Conservation (phyloP, 352 stramenopile genomes). For the Bremia lactucae region DNA sequence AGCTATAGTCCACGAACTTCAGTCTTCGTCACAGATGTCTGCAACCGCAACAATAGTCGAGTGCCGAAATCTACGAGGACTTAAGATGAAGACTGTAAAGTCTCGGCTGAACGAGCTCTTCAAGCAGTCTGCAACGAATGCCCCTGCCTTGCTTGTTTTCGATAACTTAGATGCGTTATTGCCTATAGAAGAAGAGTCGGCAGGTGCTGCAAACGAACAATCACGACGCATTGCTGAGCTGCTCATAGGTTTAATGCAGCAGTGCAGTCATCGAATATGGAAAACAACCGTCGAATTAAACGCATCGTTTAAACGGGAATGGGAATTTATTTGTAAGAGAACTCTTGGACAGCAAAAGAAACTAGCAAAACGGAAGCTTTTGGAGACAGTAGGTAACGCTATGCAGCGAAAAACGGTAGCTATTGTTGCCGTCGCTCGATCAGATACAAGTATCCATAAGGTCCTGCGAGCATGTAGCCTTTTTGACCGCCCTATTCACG, state of each 20-base stretch:
- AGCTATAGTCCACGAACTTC: conserved; percentile 31
- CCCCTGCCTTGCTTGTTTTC: conserved; percentile 56
- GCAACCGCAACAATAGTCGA: conserved; percentile 41
- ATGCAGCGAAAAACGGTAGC: conserved; percentile 61
- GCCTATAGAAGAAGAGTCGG: conserved; percentile 68
- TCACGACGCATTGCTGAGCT: conserved; percentile 75
- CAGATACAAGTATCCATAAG: conserved; percentile 59
- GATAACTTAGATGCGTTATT: conserved; percentile 81
- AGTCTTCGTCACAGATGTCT: conserved; percentile 22
- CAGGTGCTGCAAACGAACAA: conserved; percentile 70
- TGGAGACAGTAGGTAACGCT: conserved; percentile 35
- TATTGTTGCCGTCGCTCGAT: conserved; percentile 44
- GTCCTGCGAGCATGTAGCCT: conserved; percentile 46
- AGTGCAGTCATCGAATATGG: conserved; percentile 42
- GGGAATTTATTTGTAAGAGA: conserved; percentile 16
- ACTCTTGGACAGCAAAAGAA: conserved; percentile 7
- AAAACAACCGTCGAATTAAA: conserved; percentile 52
- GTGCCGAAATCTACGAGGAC: conserved; percentile 59
- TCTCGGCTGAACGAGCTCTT: conserved; percentile 46
- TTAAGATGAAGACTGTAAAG: conserved; percentile 85
- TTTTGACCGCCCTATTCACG: conserved; percentile 57
- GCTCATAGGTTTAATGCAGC: conserved; percentile 47
- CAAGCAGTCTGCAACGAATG: conserved; percentile 29
- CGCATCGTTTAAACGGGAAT: conserved; percentile 33
- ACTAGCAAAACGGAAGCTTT: conserved; percentile 22